Conservation (phyloP, 2,329 filamentous ascomycete genomes). For the Orbilia ellipsospora region DNA sequence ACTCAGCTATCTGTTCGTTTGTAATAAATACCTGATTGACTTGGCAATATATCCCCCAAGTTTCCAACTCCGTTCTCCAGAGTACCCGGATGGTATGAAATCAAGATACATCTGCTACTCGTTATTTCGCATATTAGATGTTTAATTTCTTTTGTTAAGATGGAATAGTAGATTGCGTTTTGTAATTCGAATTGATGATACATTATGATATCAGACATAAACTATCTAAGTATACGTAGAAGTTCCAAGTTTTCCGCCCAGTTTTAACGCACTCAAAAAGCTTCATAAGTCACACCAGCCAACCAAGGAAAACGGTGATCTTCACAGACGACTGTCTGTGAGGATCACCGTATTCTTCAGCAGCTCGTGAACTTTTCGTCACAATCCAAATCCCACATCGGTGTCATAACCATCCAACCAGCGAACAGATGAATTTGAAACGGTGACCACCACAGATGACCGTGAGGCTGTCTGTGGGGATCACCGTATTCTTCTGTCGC, state of each 20-base stretch:
- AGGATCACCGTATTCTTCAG: slow-evolving; percentile 55
- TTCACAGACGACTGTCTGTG: slow-evolving; percentile 54
- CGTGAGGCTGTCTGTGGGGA: slow-evolving; percentile 52
- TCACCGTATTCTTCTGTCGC: slow-evolving; percentile 55
- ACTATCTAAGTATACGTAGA: background rate
- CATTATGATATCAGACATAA: no score
- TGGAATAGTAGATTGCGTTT: no score
- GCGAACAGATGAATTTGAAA: slow-evolving; percentile 48
- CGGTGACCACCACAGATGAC: slow-evolving; percentile 50
- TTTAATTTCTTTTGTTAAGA: no score
- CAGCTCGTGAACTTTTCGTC: slow-evolving; percentile 29
- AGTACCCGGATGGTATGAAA: no score
- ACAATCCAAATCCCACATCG: background rate
- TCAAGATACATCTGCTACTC: no score
- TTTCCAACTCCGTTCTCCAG: no score
- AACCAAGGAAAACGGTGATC: slow-evolving; percentile 52
- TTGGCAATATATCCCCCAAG: no score
- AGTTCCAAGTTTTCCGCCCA: no score
- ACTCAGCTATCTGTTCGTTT: no score
- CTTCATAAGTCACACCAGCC: slow-evolving; percentile 29
- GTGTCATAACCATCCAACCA: slow-evolving; percentile 33
- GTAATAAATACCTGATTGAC: no score
- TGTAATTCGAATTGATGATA: no score
- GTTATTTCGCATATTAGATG: no score
- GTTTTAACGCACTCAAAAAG: background rate